These are phyloP conservation scores for Ochromonas danica DNA, from an alignment of 108 stramenopile species.

Conservation along the genomic window DNA sequence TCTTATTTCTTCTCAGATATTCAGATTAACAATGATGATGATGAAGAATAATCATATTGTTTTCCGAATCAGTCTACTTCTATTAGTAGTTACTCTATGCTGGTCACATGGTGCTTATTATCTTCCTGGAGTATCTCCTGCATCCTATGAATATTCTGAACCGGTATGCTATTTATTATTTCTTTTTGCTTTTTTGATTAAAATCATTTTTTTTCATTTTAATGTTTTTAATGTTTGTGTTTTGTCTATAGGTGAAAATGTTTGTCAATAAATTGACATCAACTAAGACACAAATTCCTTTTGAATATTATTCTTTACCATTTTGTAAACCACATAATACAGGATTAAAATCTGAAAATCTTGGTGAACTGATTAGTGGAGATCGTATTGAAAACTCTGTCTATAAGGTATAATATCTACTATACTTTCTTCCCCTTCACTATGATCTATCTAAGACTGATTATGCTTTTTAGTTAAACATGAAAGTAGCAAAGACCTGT, in stretches of 20 bases:
- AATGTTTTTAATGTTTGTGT: background rate
- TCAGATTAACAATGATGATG: too few species aligned
- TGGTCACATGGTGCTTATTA: constrained; percentile 38
- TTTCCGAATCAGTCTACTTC: too few species aligned
- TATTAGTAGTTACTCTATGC: too few species aligned
- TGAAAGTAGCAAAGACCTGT: constrained; percentile 30
- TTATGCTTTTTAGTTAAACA: constrained; percentile 5
- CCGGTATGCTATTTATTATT: background rate
- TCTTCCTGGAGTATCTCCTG: constrained; percentile 44
- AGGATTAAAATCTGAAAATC: constrained; percentile 43
- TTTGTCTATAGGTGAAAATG: constrained; percentile 45
- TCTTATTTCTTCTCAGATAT: too few species aligned
- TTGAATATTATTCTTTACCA: constrained; percentile 88
- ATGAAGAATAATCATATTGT: too few species aligned
- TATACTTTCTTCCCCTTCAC: background rate
- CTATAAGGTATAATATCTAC: constrained; percentile 11
- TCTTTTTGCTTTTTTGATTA: too few species aligned
- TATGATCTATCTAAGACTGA: background rate
- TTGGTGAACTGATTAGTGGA: constrained; percentile 59
- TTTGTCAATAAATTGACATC: constrained; percentile 60
- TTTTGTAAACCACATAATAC: constrained; percentile 77
- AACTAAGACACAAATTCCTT: constrained; percentile 80
- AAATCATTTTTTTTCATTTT: background rate
- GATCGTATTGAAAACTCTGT: constrained; percentile 56
- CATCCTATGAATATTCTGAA: constrained; percentile 28